phyloP scores from a whole-genome alignment of 148 eudicot species.

The Salicornia ramosissima region DNA sequence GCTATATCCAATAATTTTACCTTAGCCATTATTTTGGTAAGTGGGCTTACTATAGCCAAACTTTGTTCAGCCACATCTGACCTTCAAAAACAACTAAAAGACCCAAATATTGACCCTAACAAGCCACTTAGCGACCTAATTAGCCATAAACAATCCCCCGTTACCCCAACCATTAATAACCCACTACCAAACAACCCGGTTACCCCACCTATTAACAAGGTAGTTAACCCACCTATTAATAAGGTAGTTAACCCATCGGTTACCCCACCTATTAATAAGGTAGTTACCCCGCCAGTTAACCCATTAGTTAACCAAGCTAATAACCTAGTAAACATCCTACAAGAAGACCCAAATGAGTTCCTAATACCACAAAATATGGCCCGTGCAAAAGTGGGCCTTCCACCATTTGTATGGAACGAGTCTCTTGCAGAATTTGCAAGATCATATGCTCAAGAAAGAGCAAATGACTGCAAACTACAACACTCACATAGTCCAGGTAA shows the following conservation, averaged over 20 bases:
- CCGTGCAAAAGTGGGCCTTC: conserved; percentile 29
- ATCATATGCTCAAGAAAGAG: conserved; percentile 39
- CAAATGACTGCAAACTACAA: conserved; percentile 37
- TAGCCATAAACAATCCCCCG: no score
- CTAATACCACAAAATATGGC: conserved; percentile 42
- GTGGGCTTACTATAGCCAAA: conserved; percentile 6
- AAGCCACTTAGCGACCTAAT: no score
- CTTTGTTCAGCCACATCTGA: not conserved
- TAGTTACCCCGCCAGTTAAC: not conserved
- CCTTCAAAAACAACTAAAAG: no score
- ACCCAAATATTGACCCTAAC: no score
- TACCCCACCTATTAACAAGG: not conserved
- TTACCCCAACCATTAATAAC: no score
- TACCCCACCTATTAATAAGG: not conserved
- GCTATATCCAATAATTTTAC: conserved; percentile 13
- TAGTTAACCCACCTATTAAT: not conserved
- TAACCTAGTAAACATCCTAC: not conserved
- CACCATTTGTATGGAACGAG: conserved; percentile 41
- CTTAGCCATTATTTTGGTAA: conserved; percentile 31
- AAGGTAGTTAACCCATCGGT: no score
- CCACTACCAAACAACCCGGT: not conserved
- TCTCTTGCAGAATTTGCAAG: conserved; percentile 34
- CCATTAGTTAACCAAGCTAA: not conserved
- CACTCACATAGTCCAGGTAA: conserved; percentile 33
- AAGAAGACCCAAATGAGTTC: conserved; percentile 1